Base-by-base conservation (phyloP, 2,329 filamentous ascomycete genomes). In the Aspergillus tanneri region DNA sequence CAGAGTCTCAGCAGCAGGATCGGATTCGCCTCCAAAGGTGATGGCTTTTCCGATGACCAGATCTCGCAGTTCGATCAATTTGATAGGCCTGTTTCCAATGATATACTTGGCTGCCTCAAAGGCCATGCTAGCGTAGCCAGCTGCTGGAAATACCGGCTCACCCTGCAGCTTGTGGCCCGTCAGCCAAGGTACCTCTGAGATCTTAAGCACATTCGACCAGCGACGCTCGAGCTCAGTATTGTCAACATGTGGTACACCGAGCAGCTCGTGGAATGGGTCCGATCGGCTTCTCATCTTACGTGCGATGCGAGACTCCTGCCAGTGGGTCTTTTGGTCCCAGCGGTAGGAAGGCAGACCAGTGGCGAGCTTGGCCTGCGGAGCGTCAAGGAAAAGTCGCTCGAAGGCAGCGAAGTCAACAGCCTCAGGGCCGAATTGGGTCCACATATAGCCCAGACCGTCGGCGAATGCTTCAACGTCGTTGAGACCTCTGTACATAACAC, bases 41-140 rank as follows among this genome's bases (percentile, higher is more conserved):
- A 66, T 46, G 4, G 62, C 62, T 18, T 58, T 57, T 7, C 57
- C 52, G 45, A 65, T 59, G 18, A 53, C 47, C 2, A 61, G 21
- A 38, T 66, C 52, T n/a, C 54, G 44, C 19, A 65, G 41, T 8
- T 60, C 53, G 21, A 65, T 51, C 30, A 44, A 35, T 36, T 35
- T 35, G 41, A 44, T 44, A 14, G 41, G 41, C 28, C 30, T 35
- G 19, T 27, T 32, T 19, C 30, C 30, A 27, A 25, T 32, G 22
- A 44, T 24, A 23, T 23, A 30, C 14, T 34, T 35, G 21, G 30
- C 22, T 35, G 41, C 41, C 28, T 44, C 41, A 24, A 63, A 30
- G n/a, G 30, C 45, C 30, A 47, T 43, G 16, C 19, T 37, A 28
- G 38, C 28, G 14, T 44, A 44, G 28, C 41, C 41, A 24, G 41